A percentile compares a stretch with the other conserved stretches of the same genome.
Conservation (phyloP, 2,329 filamentous ascomycete species). For the Neonectria punicea region DNA sequence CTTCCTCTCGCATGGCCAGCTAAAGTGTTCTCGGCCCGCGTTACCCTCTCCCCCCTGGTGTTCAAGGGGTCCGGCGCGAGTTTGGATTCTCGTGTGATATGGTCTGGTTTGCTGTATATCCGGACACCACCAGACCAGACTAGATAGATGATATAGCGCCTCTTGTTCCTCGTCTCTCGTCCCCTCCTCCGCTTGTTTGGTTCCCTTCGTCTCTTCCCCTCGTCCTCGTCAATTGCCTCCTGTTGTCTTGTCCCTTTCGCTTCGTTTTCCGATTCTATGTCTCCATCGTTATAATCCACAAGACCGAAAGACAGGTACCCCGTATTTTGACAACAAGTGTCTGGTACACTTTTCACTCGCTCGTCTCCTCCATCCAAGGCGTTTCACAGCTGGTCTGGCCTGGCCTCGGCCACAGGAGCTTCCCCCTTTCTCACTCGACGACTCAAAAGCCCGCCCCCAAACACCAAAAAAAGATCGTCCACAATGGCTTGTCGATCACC, state of each 20-base stretch:
- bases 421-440: not conserved
- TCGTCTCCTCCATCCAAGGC: conserved; percentile 11
- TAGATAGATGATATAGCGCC: not conserved
- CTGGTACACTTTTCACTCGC: conserved; percentile 23
- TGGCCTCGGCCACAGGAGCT: conserved; percentile 12
- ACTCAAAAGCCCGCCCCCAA: conserved; percentile 8
- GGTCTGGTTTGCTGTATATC: not conserved
- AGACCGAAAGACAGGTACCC: not conserved
- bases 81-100: not conserved
- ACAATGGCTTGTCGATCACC: conserved; percentile 19
- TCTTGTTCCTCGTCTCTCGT: not conserved
- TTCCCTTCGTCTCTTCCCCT: not conserved
- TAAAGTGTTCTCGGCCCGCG: not conserved
- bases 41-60: not conserved
- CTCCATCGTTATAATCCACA: not conserved
- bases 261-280: not conserved
- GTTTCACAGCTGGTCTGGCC: conserved; percentile 37
- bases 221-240: not conserved
- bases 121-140: not conserved
- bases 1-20: not conserved
- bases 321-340: conserved; percentile 28
- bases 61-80: not conserved
- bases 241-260: not conserved
- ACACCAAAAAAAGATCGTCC: not conserved
- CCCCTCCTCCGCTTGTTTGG: not conserved